Evolutionary conservation across 1,284 basidiomycete genomes (phyloP), one percentile per base, ranked within the genome.

Genomic region (Moesziomyces globuligerus): DNA sequence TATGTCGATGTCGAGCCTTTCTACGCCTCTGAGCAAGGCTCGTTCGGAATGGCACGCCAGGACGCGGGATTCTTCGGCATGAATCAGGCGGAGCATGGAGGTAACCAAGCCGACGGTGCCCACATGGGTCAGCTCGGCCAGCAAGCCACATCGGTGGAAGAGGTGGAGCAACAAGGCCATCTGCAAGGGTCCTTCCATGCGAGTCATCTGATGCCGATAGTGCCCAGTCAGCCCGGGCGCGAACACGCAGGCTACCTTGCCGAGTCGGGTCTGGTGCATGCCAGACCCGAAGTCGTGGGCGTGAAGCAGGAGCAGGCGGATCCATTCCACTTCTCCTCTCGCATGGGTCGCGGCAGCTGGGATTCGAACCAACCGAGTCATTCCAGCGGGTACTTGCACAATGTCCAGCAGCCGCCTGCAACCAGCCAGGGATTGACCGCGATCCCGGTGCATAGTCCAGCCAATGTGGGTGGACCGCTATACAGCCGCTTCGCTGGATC

Each of bases 351-450:
- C 10, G 61, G 57, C 23, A 71, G 68, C 48, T 71, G 68, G 68
- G 68, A 71, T 54, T 66, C 68, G 40, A 62, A 58, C 17, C 68
- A 71, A 44, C 57, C 54, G 4, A 51, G 44, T 11, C 62, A 65
- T 9, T 38, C 53, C 5, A 32, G 25, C 9, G 29, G 52, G 5
- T 52, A 51, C 13, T 10, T 52, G 18, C 68, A 71, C 44, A 44
- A 54, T n/a, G 23, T 59, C 1, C 68, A 65, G 26, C 68, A 50
- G 24, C 50, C 68, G 4, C 62, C 68, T 0, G 61, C 68, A 8
- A 71, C 68, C 6, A 71, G 68, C 24, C 68, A 71, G 32, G 68
- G 68, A 9, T 48, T 71, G 41, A 50, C 54, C 20, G 32, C 57
- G 8, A 26, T 66, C 15, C 25, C 61, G 10, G 26, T 66, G 10